Conservation (phyloP, 345 rosid species). For the Raphanus raphanistrum region DNA sequence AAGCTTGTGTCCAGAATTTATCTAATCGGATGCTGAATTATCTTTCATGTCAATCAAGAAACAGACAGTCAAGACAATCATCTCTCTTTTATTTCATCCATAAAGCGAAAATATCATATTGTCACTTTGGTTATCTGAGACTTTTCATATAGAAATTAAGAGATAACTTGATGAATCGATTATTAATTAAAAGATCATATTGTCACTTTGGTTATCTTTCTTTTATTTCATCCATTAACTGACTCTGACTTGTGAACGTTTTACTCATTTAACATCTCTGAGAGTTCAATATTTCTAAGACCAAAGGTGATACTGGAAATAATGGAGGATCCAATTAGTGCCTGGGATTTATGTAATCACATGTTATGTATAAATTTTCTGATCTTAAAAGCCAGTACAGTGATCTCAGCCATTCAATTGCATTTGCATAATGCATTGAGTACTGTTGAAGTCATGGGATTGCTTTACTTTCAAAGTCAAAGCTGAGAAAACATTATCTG, state of each 20-base stretch:
- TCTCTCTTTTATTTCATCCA: background rate
- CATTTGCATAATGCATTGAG: constrained; percentile 20
- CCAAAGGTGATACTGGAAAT: background rate
- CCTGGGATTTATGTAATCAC: background rate
- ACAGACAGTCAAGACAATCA: background rate
- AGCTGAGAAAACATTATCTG: constrained; percentile 23
- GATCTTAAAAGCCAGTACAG: constrained; percentile 17
- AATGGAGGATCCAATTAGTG: background rate
- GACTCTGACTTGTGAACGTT: background rate
- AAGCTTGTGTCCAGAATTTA: background rate
- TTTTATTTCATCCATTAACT: background rate
- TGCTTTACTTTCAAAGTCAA: constrained; percentile 25
- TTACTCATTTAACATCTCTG: background rate
- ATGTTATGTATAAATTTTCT: background rate
- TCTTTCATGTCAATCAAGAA: background rate
- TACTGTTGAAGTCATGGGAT: constrained; percentile 15
- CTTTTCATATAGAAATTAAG: background rate
- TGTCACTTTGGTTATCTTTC: too few species aligned
- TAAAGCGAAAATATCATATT: background rate
- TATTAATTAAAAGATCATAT: background rate
- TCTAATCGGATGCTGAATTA: background rate
- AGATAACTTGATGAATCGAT: background rate
- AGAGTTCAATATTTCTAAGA: background rate
- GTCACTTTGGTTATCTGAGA: background rate
- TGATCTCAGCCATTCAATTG: constrained; percentile 1